A percentile compares a stretch with the other conserved stretches of the same genome.
phyloP scores from a whole-genome alignment of 2,329 filamentous ascomycete genomes.

The Ophiosphaerella korrae region DNA sequence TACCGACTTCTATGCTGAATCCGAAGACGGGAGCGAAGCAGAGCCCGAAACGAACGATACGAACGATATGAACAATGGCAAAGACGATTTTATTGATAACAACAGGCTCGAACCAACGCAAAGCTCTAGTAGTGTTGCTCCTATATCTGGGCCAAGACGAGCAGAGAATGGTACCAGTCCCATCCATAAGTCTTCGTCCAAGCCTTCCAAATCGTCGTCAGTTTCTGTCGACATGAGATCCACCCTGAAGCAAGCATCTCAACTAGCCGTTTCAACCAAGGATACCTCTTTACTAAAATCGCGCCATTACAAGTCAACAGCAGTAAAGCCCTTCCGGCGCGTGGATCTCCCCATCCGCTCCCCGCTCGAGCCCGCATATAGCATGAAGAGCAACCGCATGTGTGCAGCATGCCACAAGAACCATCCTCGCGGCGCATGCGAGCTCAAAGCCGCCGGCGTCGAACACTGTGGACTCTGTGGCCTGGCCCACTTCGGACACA shows the following conservation, averaged over 20 bases:
- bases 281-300: conserved; percentile 1
- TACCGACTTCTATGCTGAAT: conserved; percentile 55
- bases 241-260: not conserved
- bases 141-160: no score
- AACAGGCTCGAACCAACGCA: not conserved
- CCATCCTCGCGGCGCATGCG: conserved; percentile 66
- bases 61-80: conserved; percentile 7
- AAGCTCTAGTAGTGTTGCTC: no score
- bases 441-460: conserved; percentile 62
- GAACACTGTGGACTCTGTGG: conserved; percentile 68
- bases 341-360: conserved; percentile 34
- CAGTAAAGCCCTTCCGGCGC: conserved; percentile 44
- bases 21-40: conserved; percentile 32
- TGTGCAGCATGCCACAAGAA: conserved; percentile 61
- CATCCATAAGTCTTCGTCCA: conserved; percentile 5
- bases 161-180: no score
- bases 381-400: conserved; percentile 15
- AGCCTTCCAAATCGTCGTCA: conserved; percentile 6
- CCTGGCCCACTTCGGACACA: conserved; percentile 65
- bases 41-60: conserved; percentile 12
- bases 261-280: not conserved
- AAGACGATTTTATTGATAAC: not conserved
- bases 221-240: conserved; percentile 3
- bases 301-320: conserved; percentile 13
- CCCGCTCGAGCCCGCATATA: conserved; percentile 29